These are phyloP conservation scores for Drechmeria coniospora DNA, from an alignment of 2,329 filamentous ascomycete genomes.

Conservation along the genomic window DNA sequence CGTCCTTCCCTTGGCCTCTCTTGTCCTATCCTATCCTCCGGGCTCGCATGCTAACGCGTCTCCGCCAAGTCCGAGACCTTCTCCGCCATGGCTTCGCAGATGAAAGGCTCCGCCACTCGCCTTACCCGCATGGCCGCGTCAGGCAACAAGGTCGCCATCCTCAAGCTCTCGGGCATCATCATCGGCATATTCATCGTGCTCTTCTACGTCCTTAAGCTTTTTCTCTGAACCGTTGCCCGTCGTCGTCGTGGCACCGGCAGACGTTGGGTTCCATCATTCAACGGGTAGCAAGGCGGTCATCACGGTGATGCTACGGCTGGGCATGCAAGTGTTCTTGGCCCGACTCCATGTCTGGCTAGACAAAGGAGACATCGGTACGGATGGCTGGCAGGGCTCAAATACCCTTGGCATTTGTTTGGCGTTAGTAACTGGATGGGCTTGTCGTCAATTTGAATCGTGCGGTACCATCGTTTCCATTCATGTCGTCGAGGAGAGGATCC, in stretches of 20 bases:
- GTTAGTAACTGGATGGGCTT: conserved; percentile 1
- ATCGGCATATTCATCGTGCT: conserved; percentile 56
- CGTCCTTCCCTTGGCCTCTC: conserved; percentile 17
- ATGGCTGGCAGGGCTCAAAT: conserved; percentile 2
- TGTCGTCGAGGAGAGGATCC: too few species aligned
- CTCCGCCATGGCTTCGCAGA: conserved; percentile 64
- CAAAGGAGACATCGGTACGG: not conserved
- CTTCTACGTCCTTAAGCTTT: conserved; percentile 54
- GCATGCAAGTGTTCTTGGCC: too few species aligned
- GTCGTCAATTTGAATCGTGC: too few species aligned
- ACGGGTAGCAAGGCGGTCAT: too few species aligned
- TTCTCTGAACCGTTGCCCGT: conserved; percentile 30
- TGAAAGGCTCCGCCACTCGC: conserved; percentile 71
- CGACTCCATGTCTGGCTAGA: too few species aligned
- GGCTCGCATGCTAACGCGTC: too few species aligned
- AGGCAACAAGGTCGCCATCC: conserved; percentile 78
- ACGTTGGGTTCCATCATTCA: too few species aligned
- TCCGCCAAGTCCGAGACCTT: conserved; percentile 65
- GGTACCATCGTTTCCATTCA: too few species aligned
- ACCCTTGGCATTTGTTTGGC: conserved; percentile 6
- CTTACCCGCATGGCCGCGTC: conserved; percentile 80
- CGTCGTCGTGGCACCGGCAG: not conserved
- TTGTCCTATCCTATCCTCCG: too few species aligned
- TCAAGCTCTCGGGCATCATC: conserved; percentile 78
- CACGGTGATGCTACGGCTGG: too few species aligned